Conservation (phyloP, 352 stramenopile genomes). For the Phytophthora fragariaefolia region DNA sequence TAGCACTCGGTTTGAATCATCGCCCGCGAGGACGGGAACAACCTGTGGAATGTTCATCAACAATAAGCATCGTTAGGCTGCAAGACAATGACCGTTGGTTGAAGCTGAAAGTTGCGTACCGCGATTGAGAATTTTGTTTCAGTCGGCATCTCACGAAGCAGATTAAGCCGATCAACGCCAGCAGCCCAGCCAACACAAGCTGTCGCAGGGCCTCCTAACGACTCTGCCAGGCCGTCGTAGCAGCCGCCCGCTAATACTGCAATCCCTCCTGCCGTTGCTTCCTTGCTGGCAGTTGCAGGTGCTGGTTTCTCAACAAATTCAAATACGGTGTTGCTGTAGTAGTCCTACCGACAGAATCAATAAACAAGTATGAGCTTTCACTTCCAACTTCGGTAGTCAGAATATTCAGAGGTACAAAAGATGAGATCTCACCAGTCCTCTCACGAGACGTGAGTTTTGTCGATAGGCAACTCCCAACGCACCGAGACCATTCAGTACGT, state of each 20-base stretch:
- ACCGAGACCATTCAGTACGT: constrained; percentile 61
- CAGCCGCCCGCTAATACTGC: constrained; percentile 85
- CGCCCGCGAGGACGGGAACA: constrained; percentile 62
- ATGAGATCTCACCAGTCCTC: constrained; percentile 74
- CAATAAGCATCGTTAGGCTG: constrained; percentile 10
- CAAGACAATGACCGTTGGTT: not conserved
- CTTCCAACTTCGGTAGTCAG: too few relatives aligned
- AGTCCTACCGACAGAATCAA: constrained; percentile 65
- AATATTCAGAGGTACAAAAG: not conserved
- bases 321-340: constrained; percentile 92
- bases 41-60: constrained; percentile 45
- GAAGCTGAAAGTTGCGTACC: constrained; percentile 31
- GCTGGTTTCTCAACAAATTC: constrained; percentile 79
- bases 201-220: constrained; percentile 62
- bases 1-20: constrained; percentile 53
- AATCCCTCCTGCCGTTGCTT: constrained; percentile 53
- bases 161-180: constrained; percentile 78
- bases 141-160: constrained; percentile 52
- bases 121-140: constrained; percentile 48
- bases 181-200: constrained; percentile 87
- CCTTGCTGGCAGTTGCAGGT: constrained; percentile 6
- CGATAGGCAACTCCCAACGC: constrained; percentile 67
- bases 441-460: constrained; percentile 78
- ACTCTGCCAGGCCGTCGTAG: constrained; percentile 79
- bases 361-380: too few relatives aligned